A percentile compares a stretch with the other conserved stretches of the same genome.
Evolutionary conservation across 2,329 filamentous ascomycete genomes (phyloP).

Genomic region (Pyrenophora tritici-repentis): DNA sequence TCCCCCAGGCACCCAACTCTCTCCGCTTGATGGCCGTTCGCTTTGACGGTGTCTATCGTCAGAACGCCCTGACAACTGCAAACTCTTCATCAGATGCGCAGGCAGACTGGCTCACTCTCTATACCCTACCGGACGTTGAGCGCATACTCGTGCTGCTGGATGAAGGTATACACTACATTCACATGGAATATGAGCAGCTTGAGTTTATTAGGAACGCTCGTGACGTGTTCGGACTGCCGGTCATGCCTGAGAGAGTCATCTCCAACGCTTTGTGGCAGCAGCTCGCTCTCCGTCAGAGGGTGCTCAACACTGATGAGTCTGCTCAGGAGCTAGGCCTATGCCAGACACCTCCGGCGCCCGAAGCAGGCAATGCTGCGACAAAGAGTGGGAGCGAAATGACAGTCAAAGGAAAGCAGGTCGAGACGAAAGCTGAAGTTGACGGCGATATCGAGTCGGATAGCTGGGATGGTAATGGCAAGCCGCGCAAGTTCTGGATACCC

Average conservation of each 20-base stretch:
- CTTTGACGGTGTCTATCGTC: slow-evolving; percentile 59
- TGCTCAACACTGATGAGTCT: slow-evolving; percentile 57
- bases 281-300: slow-evolving; percentile 60
- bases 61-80: slow-evolving; percentile 47
- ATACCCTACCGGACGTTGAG: slow-evolving; percentile 60
- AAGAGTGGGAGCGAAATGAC: slow-evolving; percentile 26
- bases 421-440: slow-evolving; percentile 22
- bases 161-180: slow-evolving; percentile 64
- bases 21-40: slow-evolving; percentile 57
- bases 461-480: slow-evolving; percentile 60
- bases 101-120: slow-evolving; percentile 56
- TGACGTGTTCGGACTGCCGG: slow-evolving; percentile 59
- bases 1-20: slow-evolving; percentile 54
- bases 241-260: slow-evolving; percentile 61
- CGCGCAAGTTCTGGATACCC: slow-evolving; percentile 63
- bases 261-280: slow-evolving; percentile 63
- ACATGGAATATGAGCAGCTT: slow-evolving; percentile 63
- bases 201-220: slow-evolving; percentile 58
- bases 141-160: slow-evolving; percentile 61
- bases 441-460: slow-evolving; percentile 54
- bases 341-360: slow-evolving; percentile 48
- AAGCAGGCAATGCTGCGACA: slow-evolving; percentile 20
- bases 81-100: slow-evolving; percentile 51
- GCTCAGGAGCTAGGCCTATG: slow-evolving; percentile 60
- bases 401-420: slow-evolving; percentile 54